Base-by-base conservation (phyloP, 257 asterid species). In the Nicotiana otophora region DNA sequence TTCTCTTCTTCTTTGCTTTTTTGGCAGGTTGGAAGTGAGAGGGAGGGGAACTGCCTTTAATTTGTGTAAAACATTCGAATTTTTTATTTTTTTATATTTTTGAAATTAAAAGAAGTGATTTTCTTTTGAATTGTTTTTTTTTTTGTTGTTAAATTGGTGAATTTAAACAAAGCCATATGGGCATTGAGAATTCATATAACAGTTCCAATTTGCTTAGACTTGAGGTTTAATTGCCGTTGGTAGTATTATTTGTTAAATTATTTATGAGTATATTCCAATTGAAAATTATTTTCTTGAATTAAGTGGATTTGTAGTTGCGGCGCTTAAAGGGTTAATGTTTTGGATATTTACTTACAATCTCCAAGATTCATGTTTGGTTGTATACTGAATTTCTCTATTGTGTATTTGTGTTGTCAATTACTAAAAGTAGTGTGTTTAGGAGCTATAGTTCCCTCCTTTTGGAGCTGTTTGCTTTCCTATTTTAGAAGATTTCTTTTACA, bases 401-500 rank as follows among this genome's bases (percentile, higher is more conserved):
- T n/a, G n/a, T n/a, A n/a, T n/a, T n/a, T n/a, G n/a, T 72, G 28
- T 64, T 67, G 74, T 63, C 80, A 64, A 82, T 62, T 65, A 53
- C 69, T 77, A 58, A 57, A 82, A 82, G 78, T 63, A 26, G 86
- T 33, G 82, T 53, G 72, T 26, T 82, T 79, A 81, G 84, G 81
- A 64, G 80, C 54, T 60, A 63, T 77, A 53, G 81, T 79, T 19
- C 57, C 65, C 58, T 28, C 81, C 69, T 68, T 67, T 62, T 67
- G 83, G 62, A 42, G 31, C 82, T 88, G 92, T 85, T 87, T 86
- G 81, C 77, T 84, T 88, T 66, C 80, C 89, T 81, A 79, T 79
- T 80, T 77, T 86, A 77, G 96, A 79, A 91, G 86, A 83, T 77
- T 81, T 87, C 64, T 76, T 84, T 81, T 83, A 75, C 82, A 80